phyloP scores from a whole-genome alignment of 2,329 filamentous ascomycete genomes.

The Exophiala oligosperma region DNA sequence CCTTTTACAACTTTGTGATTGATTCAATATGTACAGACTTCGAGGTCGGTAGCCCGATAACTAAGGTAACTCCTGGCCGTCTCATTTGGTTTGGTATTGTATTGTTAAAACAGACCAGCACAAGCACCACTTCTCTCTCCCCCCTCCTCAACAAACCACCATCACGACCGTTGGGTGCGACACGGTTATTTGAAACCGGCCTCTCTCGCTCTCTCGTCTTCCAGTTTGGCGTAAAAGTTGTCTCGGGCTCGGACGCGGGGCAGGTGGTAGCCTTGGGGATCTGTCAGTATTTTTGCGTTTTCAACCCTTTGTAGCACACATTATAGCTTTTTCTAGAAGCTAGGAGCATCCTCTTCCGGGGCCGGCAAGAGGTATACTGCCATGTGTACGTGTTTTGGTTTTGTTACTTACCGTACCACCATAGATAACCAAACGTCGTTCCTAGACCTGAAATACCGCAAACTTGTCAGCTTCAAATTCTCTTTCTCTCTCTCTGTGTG shows the following conservation, averaged over 20 bases:
- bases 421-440: constrained; percentile 63
- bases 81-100: not conserved
- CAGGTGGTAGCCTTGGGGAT: constrained; percentile 58
- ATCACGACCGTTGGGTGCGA: not conserved
- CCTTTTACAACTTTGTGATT: not conserved
- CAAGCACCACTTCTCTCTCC: not conserved
- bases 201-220: constrained; percentile 56
- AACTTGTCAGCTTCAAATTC: constrained; percentile 4
- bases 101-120: not conserved
- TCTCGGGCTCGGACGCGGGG: constrained; percentile 64
- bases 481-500: not conserved
- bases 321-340: not conserved
- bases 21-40: constrained; percentile 6
- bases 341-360: no score
- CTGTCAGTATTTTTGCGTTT: not conserved
- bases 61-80: not conserved
- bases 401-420: constrained; percentile 63
- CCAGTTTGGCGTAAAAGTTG: constrained; percentile 63
- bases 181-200: constrained; percentile 28
- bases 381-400: not conserved
- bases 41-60: no score
- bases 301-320: no score
- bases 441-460: constrained; percentile 54
- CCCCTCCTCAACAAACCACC: not conserved
- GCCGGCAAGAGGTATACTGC: not conserved